Percentiles rank a stretch among this genome's conserved stretches.
These are phyloP conservation scores for Cyclocybe cylindracea DNA, from an alignment of 768 basidiomycete genomes.

Conservation along the genomic window DNA sequence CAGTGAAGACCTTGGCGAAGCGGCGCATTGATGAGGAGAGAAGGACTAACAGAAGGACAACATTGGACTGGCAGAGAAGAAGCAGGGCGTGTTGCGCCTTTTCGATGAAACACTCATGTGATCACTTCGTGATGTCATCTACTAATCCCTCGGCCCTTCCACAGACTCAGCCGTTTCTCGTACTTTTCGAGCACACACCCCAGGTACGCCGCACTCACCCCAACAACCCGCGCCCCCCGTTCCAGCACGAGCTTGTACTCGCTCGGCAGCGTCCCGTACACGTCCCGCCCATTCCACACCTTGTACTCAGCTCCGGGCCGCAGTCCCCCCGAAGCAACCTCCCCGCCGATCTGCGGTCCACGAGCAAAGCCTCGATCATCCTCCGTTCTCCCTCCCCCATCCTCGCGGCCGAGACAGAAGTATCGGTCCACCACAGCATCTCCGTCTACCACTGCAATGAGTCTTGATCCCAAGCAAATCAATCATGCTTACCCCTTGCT, in stretches of 20 bases:
- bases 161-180: slow-evolving; percentile 61
- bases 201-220: slow-evolving; percentile 55
- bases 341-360: slow-evolving; percentile 10
- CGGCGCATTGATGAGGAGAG: slow-evolving; percentile 52
- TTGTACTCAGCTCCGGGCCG: slow-evolving; percentile 61
- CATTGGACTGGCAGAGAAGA: not conserved
- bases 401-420: slow-evolving; percentile 10
- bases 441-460: slow-evolving; percentile 10
- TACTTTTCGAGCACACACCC: slow-evolving; percentile 58
- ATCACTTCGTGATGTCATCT: slow-evolving; percentile 14
- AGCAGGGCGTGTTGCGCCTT: not conserved
- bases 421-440: slow-evolving; percentile 9
- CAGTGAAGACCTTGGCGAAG: slow-evolving; percentile 59
- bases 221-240: slow-evolving; percentile 54
- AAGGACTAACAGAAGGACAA: not conserved
- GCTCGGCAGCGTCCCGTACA: slow-evolving; percentile 54
- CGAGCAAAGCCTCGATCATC: slow-evolving; percentile 6
- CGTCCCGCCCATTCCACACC: slow-evolving; percentile 70
- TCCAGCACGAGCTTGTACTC: slow-evolving; percentile 53
- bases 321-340: slow-evolving; percentile 7
- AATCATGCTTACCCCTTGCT: slow-evolving; percentile 6
- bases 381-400: slow-evolving; percentile 7
- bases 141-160: slow-evolving; percentile 39
- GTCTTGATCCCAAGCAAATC: slow-evolving; percentile 8
- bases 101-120: not conserved